phyloP scores from a whole-genome alignment of 176 grass and related monocot genomes.

The barley (Hordeum vulgare) region DNA sequence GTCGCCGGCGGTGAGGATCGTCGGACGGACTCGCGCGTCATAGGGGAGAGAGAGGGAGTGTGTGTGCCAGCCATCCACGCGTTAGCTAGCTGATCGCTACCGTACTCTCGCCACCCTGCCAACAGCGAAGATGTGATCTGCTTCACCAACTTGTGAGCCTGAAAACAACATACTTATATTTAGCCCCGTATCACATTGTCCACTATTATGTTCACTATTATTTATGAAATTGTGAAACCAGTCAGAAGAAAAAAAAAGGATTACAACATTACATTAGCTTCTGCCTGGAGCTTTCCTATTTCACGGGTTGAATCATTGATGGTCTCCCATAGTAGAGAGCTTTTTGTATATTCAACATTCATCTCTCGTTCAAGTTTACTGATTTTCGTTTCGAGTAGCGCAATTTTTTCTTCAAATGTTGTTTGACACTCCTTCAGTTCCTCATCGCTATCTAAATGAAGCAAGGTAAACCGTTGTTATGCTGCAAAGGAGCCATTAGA shows the following conservation, averaged over 20 bases:
- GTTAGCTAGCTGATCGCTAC: no score
- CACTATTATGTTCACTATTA: neutral
- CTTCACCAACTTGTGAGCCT: no score
- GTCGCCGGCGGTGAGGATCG: no score
- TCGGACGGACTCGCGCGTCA: no score
- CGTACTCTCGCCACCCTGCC: no score
- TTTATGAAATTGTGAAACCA: neutral
- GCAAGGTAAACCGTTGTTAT: neutral
- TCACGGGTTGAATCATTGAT: slow-evolving; percentile 42
- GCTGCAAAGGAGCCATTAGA: neutral
- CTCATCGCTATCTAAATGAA: slow-evolving; percentile 75
- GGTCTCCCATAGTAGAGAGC: slow-evolving; percentile 18
- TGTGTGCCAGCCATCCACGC: no score
- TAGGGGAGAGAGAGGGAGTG: no score
- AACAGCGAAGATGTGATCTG: no score
- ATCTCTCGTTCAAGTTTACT: slow-evolving; percentile 72
- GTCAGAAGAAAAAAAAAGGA: neutral
- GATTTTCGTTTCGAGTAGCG: slow-evolving; percentile 63
- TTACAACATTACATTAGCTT: slow-evolving; percentile 64
- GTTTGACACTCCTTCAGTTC: slow-evolving; percentile 89
- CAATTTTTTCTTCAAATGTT: slow-evolving; percentile 94
- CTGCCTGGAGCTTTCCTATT: slow-evolving; percentile 86
- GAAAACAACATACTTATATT: slow-evolving; percentile 34
- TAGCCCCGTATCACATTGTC: neutral
- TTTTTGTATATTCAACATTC: slow-evolving; percentile 53